Base-by-base conservation (phyloP, 2,329 filamentous ascomycete genomes). In the Aspergillus sp. region DNA sequence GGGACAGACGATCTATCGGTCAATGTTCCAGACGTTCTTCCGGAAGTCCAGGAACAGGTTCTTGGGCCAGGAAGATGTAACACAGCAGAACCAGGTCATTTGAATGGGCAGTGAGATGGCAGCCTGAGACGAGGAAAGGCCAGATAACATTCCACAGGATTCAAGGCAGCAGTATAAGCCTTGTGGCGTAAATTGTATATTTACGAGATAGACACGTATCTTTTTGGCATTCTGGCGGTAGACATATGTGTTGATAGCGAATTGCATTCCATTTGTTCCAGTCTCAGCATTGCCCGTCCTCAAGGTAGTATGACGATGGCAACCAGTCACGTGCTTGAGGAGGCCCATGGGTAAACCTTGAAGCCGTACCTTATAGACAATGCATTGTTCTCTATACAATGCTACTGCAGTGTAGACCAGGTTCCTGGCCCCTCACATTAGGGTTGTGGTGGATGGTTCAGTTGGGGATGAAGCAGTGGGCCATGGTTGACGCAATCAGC, bases 1-100 rank as follows among this genome's bases (percentile, higher is more conserved):
- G 67, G 80, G 80, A 1, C 81, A 76, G 65, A 79, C 81, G 32
- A 76, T 83, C 42, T 81, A 81, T 60, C 72, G 69, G 49, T 78
- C 79, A 8, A 72, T 78, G 41, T 68, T 68, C 15, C 68, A 65
- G 50, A 71, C 69, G 2, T 71, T 76, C 34, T 72, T 75, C 48
- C 68, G 67, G 6, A 66, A 62, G 1, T 74, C 71, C 20, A 69
- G 64, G n/a, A 55, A 67, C 42, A 62, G 59, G 49, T 65, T 74
- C n/a, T 60, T 62, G 5, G 53, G 62, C 20, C 60, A 62, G 48
- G 53, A 51, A 34, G 60, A 64, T 26, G 54, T 41, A 42, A 20
- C 45, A 20, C 45, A 11, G 49, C 12, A 26, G 39, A 50, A 6
- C 12, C 34, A 15, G 44, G 8, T 13, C 38, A 4, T 44, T 42